These are phyloP conservation scores for Ceriops zippeliana DNA, from an alignment of 345 rosid species.

Conservation along the genomic window DNA sequence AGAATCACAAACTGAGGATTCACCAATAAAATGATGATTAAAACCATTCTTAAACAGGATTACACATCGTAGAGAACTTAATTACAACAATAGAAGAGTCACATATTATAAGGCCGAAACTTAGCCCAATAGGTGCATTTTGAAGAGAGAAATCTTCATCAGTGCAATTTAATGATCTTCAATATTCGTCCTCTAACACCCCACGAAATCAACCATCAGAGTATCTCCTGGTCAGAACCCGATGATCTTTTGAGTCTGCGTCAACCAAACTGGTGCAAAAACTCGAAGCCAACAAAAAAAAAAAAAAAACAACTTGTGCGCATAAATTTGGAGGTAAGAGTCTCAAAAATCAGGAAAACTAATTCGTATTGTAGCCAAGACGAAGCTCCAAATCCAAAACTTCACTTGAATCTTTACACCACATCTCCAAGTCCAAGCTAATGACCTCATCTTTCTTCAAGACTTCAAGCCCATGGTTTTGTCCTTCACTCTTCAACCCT, in stretches of 20 bases:
- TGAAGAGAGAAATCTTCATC: background rate
- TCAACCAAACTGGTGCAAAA: background rate
- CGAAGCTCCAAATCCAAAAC: slow-evolving; percentile 69
- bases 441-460: slow-evolving; percentile 30
- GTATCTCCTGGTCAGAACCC: background rate
- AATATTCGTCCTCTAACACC: background rate
- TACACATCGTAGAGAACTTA: background rate
- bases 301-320: background rate
- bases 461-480: slow-evolving; percentile 23
- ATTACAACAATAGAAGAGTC: background rate
- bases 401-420: slow-evolving; percentile 39
- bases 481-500: slow-evolving; percentile 24
- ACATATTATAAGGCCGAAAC: background rate
- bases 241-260: background rate
- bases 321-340: background rate
- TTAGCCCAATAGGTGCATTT: background rate
- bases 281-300: background rate
- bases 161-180: background rate
- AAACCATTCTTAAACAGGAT: slow-evolving; percentile 15
- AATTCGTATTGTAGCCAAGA: slow-evolving; percentile 43
- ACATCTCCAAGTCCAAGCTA: slow-evolving; percentile 46
- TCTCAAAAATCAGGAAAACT: background rate
- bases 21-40: slow-evolving; percentile 2
- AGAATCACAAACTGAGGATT: slow-evolving; percentile 4
- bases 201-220: background rate